Conservation (phyloP, 2,329 filamentous ascomycete genomes). For the Truncatella angustata region DNA sequence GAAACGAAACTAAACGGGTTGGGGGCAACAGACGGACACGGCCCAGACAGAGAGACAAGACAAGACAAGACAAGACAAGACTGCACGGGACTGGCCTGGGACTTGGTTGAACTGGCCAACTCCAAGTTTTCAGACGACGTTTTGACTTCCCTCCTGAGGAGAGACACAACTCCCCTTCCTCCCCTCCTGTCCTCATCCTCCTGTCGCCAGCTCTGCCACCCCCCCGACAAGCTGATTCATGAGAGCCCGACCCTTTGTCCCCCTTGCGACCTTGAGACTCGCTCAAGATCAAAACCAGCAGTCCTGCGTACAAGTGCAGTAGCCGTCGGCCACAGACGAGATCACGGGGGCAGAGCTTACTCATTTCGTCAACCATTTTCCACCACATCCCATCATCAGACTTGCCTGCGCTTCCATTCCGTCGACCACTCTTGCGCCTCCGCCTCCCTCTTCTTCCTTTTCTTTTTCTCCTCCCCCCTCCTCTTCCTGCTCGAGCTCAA, state of each 20-base stretch:
- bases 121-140: conserved; percentile 9
- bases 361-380: background rate
- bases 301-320: background rate
- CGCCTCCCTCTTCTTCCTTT: background rate
- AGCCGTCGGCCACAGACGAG: too few species aligned
- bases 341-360: conserved; percentile 10
- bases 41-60: too few species aligned
- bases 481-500: background rate
- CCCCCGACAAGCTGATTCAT: background rate
- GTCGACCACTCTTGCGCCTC: background rate
- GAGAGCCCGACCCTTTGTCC: background rate
- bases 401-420: background rate
- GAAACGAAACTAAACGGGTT: too few species aligned
- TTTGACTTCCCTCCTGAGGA: too few species aligned
- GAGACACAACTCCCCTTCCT: background rate
- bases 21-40: background rate
- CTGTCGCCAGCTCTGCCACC: background rate
- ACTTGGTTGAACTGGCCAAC: too few species aligned
- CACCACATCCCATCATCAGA: background rate
- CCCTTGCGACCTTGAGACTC: background rate
- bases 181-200: background rate
- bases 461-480: background rate
- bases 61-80: too few species aligned
- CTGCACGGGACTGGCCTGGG: too few species aligned
- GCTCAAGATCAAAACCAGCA: background rate